phyloP scores from a whole-genome alignment of 1,284 basidiomycete genomes.

The Irpex sp. region DNA sequence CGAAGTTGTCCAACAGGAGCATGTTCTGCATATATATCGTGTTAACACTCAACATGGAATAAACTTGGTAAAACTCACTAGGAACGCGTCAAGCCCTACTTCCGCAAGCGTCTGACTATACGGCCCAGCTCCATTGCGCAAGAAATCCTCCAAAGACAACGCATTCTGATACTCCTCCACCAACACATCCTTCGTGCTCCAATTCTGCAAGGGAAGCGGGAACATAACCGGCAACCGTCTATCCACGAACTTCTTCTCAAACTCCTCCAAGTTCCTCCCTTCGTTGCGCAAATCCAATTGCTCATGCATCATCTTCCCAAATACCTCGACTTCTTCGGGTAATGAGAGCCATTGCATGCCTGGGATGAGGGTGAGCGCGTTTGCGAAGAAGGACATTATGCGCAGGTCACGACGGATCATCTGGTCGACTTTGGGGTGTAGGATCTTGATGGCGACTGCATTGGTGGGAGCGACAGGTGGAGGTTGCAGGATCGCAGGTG shows the following conservation, averaged over 20 bases:
- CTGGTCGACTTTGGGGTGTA: constrained; percentile 84
- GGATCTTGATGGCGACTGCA: constrained; percentile 92
- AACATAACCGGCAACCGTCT: constrained; percentile 84
- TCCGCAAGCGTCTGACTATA: constrained; percentile 91
- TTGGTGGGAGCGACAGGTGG: constrained; percentile 72
- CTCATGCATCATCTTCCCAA: constrained; percentile 96
- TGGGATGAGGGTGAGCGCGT: constrained; percentile 75
- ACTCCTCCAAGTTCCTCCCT: constrained; percentile 82
- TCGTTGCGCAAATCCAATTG: constrained; percentile 93
- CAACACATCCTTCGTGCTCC: constrained; percentile 79
- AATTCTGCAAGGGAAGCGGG: constrained; percentile 80
- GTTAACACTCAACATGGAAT: not conserved
- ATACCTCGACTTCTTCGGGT: constrained; percentile 93
- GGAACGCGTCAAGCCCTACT: constrained; percentile 91
- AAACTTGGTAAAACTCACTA: constrained; percentile 48
- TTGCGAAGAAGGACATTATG: constrained; percentile 95
- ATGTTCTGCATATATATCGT: constrained; percentile 67
- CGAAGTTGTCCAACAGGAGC: constrained; percentile 97
- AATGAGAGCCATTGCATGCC: constrained; percentile 97
- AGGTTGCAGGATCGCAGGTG: constrained; percentile 54
- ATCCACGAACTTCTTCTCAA: constrained; percentile 84
- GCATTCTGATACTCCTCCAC: constrained; percentile 96
- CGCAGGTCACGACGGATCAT: constrained; percentile 86
- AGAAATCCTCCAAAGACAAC: constrained; percentile 84
- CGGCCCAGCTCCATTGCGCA: constrained; percentile 87